Base-by-base conservation (phyloP, 2,329 filamentous ascomycete species). In the Sodiomyces alkalinus region DNA sequence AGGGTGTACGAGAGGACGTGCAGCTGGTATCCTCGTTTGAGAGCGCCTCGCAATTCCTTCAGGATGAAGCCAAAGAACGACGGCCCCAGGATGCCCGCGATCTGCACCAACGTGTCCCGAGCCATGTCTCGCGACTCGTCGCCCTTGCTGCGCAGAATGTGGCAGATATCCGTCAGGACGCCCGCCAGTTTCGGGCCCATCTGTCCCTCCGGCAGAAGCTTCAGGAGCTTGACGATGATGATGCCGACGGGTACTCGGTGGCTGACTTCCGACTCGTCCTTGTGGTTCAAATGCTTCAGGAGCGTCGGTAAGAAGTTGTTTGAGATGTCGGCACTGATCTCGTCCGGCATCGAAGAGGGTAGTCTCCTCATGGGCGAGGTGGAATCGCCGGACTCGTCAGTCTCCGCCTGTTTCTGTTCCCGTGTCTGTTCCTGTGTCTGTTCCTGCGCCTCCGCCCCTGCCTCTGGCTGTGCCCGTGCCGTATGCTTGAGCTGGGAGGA, bases 1-100 rank as follows among this genome's bases (percentile, higher is more conserved):
- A 98, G 71, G 0, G 90, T 96, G 49, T 81, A 98, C 0, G 87
- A 94, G 15, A 98, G 62, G 7, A 98, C 85, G 49, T 98, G 90
- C 21, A 96, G 66, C 44, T 98, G 90, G 44, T 92, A 93, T 4
- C 90, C 90, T 42, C 76, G 71, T 26, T 75, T 76, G 9, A 98
- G 63, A 6, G 87, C 82, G 32, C 78, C 77, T 27, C 83, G 69
- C 15, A 98, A 60, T 47, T 96, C 86, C 46, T 86, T 92, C 33
- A 98, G 60, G n/a, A 98, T 75, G 49, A 96, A 96, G 2, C 80
- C 80, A 42, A 98, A 78, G 48, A 82, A 92, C 1, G 70, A 63
- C 0, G 87, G 71, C 0, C 90, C 90, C 21, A 94, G 64, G 19
- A 93, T 63, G 8, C 71, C 65, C 7, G 83, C 71, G 39, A 96